These are phyloP conservation scores for Ramichloridium luteum DNA, from an alignment of 2,329 filamentous ascomycete genomes.

Conservation along the genomic window DNA sequence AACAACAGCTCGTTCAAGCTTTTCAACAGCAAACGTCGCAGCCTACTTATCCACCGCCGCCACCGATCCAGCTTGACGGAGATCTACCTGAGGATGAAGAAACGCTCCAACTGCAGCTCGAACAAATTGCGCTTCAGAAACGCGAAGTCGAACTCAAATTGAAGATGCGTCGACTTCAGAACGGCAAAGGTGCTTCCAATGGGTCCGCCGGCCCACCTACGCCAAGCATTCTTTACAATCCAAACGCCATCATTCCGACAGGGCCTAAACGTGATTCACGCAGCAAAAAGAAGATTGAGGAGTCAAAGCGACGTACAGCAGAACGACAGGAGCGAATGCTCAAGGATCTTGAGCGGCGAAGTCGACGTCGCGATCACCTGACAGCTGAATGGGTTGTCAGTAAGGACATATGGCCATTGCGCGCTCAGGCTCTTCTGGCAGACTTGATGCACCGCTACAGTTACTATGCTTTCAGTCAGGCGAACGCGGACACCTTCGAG, in stretches of 20 bases:
- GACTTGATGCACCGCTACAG: constrained; percentile 26
- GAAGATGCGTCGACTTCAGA: constrained; percentile 23
- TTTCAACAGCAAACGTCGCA: constrained; percentile 12
- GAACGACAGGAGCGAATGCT: constrained; percentile 27
- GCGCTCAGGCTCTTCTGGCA: constrained; percentile 24
- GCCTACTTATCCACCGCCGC: constrained; percentile 9
- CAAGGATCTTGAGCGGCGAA: constrained; percentile 24
- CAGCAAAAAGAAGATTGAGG: constrained; percentile 28
- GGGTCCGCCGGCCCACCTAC: constrained; percentile 7
- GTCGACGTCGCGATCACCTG: constrained; percentile 25
- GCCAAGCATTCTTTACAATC: constrained; percentile 16
- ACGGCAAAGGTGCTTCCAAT: constrained; percentile 14
- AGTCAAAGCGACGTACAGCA: constrained; percentile 24
- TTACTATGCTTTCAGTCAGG: constrained; percentile 23
- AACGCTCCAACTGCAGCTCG: constrained; percentile 24
- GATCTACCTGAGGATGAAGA: constrained; percentile 25
- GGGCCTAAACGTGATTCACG: constrained; percentile 24
- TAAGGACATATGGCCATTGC: constrained; percentile 27
- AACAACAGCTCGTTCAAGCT: constrained; percentile 22
- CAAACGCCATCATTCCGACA: constrained; percentile 14
- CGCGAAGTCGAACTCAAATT: constrained; percentile 27
- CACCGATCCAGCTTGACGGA: constrained; percentile 12
- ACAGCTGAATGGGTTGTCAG: constrained; percentile 28
- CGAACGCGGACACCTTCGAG: constrained; percentile 23
- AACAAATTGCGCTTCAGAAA: constrained; percentile 26